Conservation (phyloP, 805 yeast genomes). For the Candida sanyiensis region DNA sequence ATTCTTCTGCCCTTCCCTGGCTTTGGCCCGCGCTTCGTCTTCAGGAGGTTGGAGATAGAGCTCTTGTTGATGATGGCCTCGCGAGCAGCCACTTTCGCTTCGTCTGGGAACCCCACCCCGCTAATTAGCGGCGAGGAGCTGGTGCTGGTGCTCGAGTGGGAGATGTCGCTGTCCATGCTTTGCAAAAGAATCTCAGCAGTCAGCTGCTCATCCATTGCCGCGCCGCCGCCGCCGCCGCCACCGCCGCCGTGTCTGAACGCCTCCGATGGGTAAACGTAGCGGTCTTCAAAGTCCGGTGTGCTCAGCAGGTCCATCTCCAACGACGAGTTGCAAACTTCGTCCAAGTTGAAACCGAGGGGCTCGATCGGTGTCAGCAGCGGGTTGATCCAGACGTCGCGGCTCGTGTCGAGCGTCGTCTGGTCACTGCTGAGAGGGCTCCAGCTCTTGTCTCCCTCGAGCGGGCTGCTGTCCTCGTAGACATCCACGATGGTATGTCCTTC, state of each 20-base stretch:
- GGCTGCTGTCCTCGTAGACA: no score
- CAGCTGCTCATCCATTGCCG: neutral
- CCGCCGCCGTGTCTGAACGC: no score
- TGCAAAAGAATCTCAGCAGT: conserved; percentile 5
- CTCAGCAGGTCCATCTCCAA: neutral
- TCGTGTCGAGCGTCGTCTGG: neutral
- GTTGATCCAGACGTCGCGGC: conserved; percentile 1
- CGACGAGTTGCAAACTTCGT: conserved; percentile 1
- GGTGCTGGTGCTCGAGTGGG: no score
- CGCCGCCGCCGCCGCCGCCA: neutral
- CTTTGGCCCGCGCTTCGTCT: no score
- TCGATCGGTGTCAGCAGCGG: conserved; percentile 9
- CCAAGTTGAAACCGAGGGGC: neutral
- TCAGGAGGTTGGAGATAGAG: no score
- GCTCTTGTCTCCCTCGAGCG: no score
- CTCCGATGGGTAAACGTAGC: no score
- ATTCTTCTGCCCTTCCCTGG: no score
- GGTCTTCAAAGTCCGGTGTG: neutral
- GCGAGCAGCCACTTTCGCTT: neutral
- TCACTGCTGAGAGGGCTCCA: no score
- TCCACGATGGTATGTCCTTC: no score
- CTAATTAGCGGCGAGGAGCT: neutral
- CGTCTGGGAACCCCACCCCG: neutral
- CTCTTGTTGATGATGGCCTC: neutral
- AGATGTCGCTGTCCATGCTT: no score